Base-by-base conservation (phyloP, 129 eudicot genomes). In the Tagetes erecta region DNA sequence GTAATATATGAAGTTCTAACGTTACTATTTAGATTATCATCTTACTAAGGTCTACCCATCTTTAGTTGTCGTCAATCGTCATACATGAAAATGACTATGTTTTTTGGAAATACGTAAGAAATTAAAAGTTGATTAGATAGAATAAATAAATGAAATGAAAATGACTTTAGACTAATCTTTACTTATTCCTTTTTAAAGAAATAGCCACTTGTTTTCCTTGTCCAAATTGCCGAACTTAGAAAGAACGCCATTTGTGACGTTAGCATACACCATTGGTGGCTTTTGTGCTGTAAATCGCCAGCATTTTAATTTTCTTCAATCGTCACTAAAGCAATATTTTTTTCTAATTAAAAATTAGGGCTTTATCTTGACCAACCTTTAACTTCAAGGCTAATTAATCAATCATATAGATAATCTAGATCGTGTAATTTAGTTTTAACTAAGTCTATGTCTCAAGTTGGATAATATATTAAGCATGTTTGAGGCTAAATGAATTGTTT, bases 261-360 rank as follows among this genome's bases (percentile, higher is more conserved):
- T 11, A 35, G 56, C 66, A 42, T 62, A 74, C 78, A 82, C 64
- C 76, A 82, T 78, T 78, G 82, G 80, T 78, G 86, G 79, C 77
- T 72, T 78, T 67, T 82, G 64, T 11, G 70, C 38, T 70, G 58
- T 57, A 62, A 53, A 71, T 76, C 67, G 67, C 65, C 27, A 62
- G 44, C 30, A 72, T 51, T 70, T 77, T 20, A 20, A 20, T 20
- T 20, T 57, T 78, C 39, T 34, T 62, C 30, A 12, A 36, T 3
- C 67, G 67, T 60, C 45, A 62, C 30, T 59, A 33, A 59, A 59
- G 66, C 27, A 10, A 59, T 14, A 59, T 2, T 11, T 3, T 41
- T 62, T 62, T 62, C 10, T 6, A 36, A 62, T 36, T 36, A 35
- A 62, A 11, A 62, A 62, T 12, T 36, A 12, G 31, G 4, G 10